Base-by-base conservation (phyloP, 352 stramenopile genomes). In the Globisporangium barbulae region DNA sequence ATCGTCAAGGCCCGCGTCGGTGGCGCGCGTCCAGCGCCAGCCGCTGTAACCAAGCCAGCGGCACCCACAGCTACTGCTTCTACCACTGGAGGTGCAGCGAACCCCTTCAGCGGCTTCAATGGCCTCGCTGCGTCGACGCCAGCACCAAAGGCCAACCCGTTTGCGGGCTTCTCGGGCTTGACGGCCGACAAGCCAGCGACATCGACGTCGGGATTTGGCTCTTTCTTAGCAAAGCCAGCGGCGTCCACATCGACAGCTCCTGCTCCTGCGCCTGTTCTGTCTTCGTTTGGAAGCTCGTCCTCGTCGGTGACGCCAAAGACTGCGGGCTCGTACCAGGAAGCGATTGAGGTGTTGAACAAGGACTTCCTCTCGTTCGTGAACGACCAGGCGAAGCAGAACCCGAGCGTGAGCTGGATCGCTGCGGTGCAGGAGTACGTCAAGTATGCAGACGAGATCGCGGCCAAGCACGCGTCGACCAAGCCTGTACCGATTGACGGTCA, bases 261-360 rank as follows among this genome's bases (percentile, higher is more conserved):
- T 25, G 7, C 30, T 17, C 17, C 37, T 25, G 12, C 62, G 31
- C 1, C 54, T 37, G 7, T 2, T 21, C 21, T 15, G 13, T 13
- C 63, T 35, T 31, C 53, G 1, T 28, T 53, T 35, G 30, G 28
- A 19, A 15, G 50, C n/a, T 37, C 49, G 7, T 65, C 66, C 1
- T 3, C 61, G 10, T n/a, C 53, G 22, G 5, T 39, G 47, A 19
- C 9, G 37, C 21, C 55, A 8, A 53, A 42, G 19, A 31, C 56
- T 25, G 53, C 67, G n/a, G 41, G 49, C 10, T 82, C 73, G 53
- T 92, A 91, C 63, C 78, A 90, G 45, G 73, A 91, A 53, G 85
- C 81, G n/a, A 94, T 94, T 33, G 81, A 91, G 61, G 67, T 73
- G 50, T 78, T 96, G 2, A 96, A 96, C 68, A 89, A 90, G 63